Evolutionary conservation across 805 yeast genomes (phyloP).

Genomic region (Metschnikowia chrysomelidarum): DNA sequence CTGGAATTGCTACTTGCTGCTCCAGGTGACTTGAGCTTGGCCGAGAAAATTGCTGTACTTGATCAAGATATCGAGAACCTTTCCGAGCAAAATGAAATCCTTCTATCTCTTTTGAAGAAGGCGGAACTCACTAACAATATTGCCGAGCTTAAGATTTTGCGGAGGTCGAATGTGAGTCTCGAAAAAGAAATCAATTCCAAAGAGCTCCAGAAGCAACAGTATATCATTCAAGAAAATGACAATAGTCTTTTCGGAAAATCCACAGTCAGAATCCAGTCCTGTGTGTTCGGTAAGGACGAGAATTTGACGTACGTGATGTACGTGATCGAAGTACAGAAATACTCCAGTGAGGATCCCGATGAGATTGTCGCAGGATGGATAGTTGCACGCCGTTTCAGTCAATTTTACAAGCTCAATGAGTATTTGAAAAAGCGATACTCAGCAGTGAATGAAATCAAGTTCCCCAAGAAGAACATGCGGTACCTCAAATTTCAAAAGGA

Average conservation of each 20-base stretch:
- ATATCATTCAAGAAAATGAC: constrained; percentile 77
- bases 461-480: constrained; percentile 58
- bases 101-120: constrained; percentile 68
- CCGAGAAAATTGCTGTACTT: constrained; percentile 64
- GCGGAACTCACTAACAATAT: constrained; percentile 82
- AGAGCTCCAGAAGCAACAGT: constrained; percentile 76
- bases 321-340: constrained; percentile 70
- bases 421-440: constrained; percentile 56
- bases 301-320: constrained; percentile 52
- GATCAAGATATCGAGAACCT: constrained; percentile 56
- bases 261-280: constrained; percentile 49
- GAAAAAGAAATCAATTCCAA: constrained; percentile 70
- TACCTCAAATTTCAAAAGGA: constrained; percentile 71
- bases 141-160: constrained; percentile 63
- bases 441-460: constrained; percentile 45
- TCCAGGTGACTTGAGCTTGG: constrained; percentile 64
- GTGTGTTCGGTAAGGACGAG: constrained; percentile 57
- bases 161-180: constrained; percentile 64
- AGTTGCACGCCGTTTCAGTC: constrained; percentile 85
- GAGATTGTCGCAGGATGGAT: constrained; percentile 75
- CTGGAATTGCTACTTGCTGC: constrained; percentile 54
- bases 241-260: constrained; percentile 73
- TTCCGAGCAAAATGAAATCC: constrained; percentile 58
- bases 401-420: constrained; percentile 70
- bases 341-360: constrained; percentile 38